Percentiles rank a stretch among this genome's conserved stretches.
Conservation (phyloP, 306 rosid species). For the Trichosanthes truncata region DNA sequence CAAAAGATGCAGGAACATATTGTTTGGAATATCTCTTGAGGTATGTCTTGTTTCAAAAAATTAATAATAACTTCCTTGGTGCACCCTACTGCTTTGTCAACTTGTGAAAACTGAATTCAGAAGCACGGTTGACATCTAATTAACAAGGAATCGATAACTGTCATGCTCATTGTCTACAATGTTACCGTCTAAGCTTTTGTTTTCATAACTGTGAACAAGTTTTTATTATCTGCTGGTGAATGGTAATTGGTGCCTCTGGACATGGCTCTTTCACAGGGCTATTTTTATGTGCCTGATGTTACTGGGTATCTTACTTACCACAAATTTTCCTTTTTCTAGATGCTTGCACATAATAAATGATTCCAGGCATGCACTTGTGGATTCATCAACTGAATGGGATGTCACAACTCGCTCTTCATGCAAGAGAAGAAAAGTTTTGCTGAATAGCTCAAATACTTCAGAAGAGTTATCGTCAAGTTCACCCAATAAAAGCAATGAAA, state of each 20-base stretch:
- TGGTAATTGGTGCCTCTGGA: not conserved
- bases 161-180: not conserved
- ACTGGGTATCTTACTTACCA: not conserved
- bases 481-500: conserved; percentile 13
- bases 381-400: conserved; percentile 34
- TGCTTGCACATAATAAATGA: conserved; percentile 52
- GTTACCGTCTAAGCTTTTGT: not conserved
- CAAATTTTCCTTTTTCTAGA: conserved; percentile 21
- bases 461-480: conserved; percentile 15
- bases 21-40: conserved; percentile 82
- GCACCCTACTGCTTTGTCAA: not conserved
- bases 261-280: not conserved
- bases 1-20: conserved; percentile 73
- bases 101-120: not conserved
- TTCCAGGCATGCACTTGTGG: conserved; percentile 47
- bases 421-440: conserved; percentile 51
- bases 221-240: not conserved
- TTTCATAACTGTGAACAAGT: not conserved
- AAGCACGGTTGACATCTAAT: not conserved
- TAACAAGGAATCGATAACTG: not conserved
- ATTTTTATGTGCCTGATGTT: not conserved
- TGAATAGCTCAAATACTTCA: conserved; percentile 15
- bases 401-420: conserved; percentile 25
- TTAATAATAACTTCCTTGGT: not conserved
- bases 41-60: conserved; percentile 17